Conservation (phyloP, 2,329 filamentous ascomycete genomes). For the Rhexocercosporidium sp. region DNA sequence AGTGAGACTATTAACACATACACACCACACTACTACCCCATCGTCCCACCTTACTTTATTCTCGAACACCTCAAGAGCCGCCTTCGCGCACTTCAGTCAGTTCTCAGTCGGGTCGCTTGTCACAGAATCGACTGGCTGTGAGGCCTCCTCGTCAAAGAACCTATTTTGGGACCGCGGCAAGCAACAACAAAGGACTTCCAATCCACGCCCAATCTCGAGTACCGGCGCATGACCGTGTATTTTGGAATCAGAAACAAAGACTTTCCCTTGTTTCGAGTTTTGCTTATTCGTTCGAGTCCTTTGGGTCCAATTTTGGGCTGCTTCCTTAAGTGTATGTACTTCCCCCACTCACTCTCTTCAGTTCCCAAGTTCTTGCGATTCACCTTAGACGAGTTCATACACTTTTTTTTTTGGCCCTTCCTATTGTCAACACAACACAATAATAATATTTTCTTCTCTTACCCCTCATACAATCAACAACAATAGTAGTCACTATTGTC, state of each 20-base stretch:
- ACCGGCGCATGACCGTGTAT: slow-evolving; percentile 27
- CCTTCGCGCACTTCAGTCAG: slow-evolving; percentile 4
- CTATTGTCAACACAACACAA: slow-evolving; percentile 33
- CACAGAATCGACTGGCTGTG: slow-evolving; percentile 37
- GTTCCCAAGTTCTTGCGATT: slow-evolving; percentile 23
- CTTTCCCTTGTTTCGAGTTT: slow-evolving; percentile 33
- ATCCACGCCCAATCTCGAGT: slow-evolving; percentile 24
- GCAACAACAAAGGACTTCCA: slow-evolving; percentile 39
- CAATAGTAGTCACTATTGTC: slow-evolving; percentile 27
- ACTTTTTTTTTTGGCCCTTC: slow-evolving; percentile 14
- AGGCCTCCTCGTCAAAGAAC: slow-evolving; percentile 34
- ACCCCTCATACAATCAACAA: slow-evolving; percentile 5
- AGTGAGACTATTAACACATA: slow-evolving; percentile 22
- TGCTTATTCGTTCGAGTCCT: slow-evolving; percentile 22
- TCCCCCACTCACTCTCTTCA: slow-evolving; percentile 17
- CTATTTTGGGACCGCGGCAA: slow-evolving; percentile 40
- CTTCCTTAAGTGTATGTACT: slow-evolving; percentile 36
- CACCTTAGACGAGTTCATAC: slow-evolving; percentile 21
- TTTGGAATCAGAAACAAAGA: slow-evolving; percentile 37
- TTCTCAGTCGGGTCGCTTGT: slow-evolving; percentile 27
- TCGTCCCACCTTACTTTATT: slow-evolving; percentile 12
- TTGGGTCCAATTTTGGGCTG: slow-evolving; percentile 19
- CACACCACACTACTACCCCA: background rate
- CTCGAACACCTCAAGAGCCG: slow-evolving; percentile 19
- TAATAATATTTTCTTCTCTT: slow-evolving; percentile 28